Evolutionary conservation across 768 basidiomycete species (phyloP), one percentile per base, ranked within the genome.

Genomic region (Suillus discolor): DNA sequence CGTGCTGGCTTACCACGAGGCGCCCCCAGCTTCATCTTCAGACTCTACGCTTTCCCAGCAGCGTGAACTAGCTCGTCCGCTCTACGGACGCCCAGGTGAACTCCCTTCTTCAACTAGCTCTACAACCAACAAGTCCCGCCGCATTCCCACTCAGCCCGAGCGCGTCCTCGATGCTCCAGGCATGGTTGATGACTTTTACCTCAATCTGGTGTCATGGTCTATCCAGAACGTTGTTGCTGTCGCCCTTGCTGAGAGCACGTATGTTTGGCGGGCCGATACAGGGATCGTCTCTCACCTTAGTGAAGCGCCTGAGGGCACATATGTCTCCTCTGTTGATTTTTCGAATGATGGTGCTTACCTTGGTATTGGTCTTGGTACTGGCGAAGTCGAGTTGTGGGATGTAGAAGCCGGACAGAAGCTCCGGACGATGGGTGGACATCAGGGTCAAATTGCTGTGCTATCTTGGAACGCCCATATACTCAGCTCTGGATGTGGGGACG

Each of bases 341-440:
- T 92, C 92, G 11, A 87, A 85, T 28, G 92, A 92, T 70, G 92
- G 92, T 3, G 84, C 86, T 12, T 97, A 91, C 79, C 82, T 98
- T 25, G 94, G 91, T 2, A 79, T 97, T 41, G 96, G 94, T 0
- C 79, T 89, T 39, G 90, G 92, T 6, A 85, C 82, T 0, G 97
- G 96, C 0, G 89, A 91, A 4, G 92, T 98, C 44, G 95, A 97
- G 79, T 85, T 99, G n/a, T 97, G 96, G 93, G 97, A 98, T 72
- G 87, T 91, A 3, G 91, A 94, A 71, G 79, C 85, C 0, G 87
- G 87, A 1, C 86, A 88, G 71, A 92, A 91, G 73, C 80, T 99
- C 65, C 84, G 97, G 12, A 93, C 93, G n/a, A 98, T 99, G 97
- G 71, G 76, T 1, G 95, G 96, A 0, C 96, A 96, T 72, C 85